Percentiles rank a stretch among this genome's conserved stretches.
Evolutionary conservation across 306 rosid genomes (phyloP).

Genomic region (Carpinus viminea): DNA sequence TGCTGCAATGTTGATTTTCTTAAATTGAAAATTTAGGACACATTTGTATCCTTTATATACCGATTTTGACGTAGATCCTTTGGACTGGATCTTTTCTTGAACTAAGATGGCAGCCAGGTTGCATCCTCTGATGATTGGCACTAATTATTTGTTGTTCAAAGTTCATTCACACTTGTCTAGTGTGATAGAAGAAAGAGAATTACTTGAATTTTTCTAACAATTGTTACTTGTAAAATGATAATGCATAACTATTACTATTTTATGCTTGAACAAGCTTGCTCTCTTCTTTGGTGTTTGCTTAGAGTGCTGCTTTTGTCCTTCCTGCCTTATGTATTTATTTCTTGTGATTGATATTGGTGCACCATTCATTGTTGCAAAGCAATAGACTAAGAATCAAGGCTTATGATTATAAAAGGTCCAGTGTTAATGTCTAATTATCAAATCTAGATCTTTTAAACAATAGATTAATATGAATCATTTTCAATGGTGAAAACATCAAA

Average conservation of each 20-base stretch:
- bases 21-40: not conserved
- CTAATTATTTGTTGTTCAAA: not conserved
- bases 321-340: not conserved
- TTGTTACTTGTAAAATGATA: not conserved
- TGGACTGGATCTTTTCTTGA: not conserved
- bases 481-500: not conserved
- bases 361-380: not conserved
- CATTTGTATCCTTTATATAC: not conserved
- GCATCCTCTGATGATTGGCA: not conserved
- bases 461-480: not conserved
- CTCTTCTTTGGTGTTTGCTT: not conserved
- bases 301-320: not conserved
- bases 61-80: not conserved
- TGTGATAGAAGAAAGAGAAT: not conserved
- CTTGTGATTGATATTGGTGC: too few species aligned
- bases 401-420: not conserved
- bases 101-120: not conserved
- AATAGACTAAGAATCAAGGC: not conserved
- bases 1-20: not conserved
- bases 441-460: not conserved
- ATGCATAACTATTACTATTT: not conserved
- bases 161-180: not conserved
- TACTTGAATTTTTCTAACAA: not conserved
- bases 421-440: not conserved
- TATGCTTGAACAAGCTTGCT: not conserved